phyloP scores from a whole-genome alignment of 768 basidiomycete species.

The Lepiota brunneoincarnata region DNA sequence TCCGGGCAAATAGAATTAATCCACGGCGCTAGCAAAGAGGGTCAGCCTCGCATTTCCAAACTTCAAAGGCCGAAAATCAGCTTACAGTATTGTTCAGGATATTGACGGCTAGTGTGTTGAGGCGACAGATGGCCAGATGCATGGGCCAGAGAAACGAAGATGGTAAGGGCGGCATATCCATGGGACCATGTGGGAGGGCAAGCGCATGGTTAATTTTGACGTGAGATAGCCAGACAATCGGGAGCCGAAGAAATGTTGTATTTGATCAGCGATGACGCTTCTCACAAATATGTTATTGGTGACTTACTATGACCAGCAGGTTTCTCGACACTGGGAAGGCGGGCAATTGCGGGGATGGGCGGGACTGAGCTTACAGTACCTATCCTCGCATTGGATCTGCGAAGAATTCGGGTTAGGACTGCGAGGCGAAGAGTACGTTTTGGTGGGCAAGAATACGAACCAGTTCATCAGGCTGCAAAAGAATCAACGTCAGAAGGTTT shows the following conservation, averaged over 20 bases:
- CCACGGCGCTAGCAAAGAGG: too few relatives aligned
- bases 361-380: constrained; percentile 53
- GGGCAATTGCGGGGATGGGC: constrained; percentile 43
- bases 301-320: constrained; percentile 24
- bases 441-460: constrained; percentile 18
- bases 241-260: neutral
- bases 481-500: neutral
- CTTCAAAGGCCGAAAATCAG: neutral
- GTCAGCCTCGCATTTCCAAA: neutral
- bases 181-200: constrained; percentile 2
- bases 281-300: neutral
- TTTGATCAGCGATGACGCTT: neutral
- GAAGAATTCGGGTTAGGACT: constrained; percentile 9
- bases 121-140: neutral
- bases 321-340: constrained; percentile 38
- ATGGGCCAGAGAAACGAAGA: neutral
- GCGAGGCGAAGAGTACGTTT: constrained; percentile 15
- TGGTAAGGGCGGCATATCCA: neutral
- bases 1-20: too few relatives aligned
- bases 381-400: constrained; percentile 46
- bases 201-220: constrained; percentile 1
- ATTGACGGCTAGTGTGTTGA: constrained; percentile 16
- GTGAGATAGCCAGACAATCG: neutral
- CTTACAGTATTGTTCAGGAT: constrained; percentile 26
- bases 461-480: constrained; percentile 24